These are phyloP conservation scores for Lecanosticta acicola DNA, from an alignment of 2,329 filamentous ascomycete species.

Conservation along the genomic window DNA sequence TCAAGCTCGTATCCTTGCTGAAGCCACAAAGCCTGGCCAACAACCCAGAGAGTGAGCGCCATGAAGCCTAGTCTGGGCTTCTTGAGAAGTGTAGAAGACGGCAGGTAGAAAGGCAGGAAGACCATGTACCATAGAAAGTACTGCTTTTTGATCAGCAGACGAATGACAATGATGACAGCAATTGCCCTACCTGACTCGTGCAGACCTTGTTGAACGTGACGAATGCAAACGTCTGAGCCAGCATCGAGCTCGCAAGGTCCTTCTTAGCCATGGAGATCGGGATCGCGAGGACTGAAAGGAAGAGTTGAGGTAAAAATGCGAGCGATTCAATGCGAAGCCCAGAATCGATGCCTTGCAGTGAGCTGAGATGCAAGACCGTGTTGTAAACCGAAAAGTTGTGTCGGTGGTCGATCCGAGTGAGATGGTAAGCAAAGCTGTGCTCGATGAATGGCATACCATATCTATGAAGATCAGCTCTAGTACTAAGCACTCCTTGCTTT, in stretches of 20 bases:
- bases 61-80: conserved; percentile 56
- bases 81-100: conserved; percentile 65
- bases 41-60: conserved; percentile 67
- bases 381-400: conserved; percentile 99
- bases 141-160: conserved; percentile 42
- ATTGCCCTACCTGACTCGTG: conserved; percentile 74
- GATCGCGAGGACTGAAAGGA: conserved; percentile 71
- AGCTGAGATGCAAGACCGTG: conserved; percentile 79
- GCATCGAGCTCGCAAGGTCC: conserved; percentile 75
- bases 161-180: background rate
- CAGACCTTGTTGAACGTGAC: conserved; percentile 98
- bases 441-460: conserved; percentile 77
- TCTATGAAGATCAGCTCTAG: conserved; percentile 36
- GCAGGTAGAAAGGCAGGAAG: conserved; percentile 86
- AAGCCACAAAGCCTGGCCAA: conserved; percentile 56
- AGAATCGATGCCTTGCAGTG: conserved; percentile 39
- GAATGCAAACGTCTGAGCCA: conserved; percentile 94
- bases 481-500: background rate
- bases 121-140: conserved; percentile 99
- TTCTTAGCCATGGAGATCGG: conserved; percentile 72
- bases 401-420: conserved; percentile 88
- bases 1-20: conserved; percentile 48
- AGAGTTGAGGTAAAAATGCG: conserved; percentile 82
- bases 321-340: conserved; percentile 63
- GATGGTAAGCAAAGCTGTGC: conserved; percentile 89